phyloP scores from a whole-genome alignment of 805 yeast species.

The Phaffomyces thermotolerans region DNA sequence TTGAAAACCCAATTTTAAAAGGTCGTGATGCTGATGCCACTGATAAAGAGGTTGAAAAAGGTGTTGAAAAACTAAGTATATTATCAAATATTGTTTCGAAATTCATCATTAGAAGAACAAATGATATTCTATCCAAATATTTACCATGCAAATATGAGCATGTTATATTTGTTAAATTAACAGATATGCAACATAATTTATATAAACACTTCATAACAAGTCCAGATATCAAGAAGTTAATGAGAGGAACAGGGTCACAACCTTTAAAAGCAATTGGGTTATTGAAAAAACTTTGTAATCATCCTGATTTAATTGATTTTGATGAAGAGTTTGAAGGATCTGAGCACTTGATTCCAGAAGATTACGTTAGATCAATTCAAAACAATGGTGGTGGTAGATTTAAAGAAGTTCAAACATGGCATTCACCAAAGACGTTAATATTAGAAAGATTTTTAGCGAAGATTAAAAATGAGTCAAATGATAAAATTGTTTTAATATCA shows the following conservation, averaged over 20 bases:
- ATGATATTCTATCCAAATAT: conserved; percentile 89
- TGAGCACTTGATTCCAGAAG: conserved; percentile 62
- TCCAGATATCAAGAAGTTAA: conserved; percentile 61
- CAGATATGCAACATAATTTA: conserved; percentile 66
- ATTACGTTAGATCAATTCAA: conserved; percentile 41
- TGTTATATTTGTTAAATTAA: conserved; percentile 83
- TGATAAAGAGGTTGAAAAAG: conserved; percentile 64
- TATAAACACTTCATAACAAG: conserved; percentile 73
- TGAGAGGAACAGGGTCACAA: conserved; percentile 68
- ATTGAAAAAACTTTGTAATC: conserved; percentile 86
- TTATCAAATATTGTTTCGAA: conserved; percentile 72
- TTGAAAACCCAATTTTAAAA: conserved; percentile 68
- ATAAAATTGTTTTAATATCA: conserved; percentile 89
- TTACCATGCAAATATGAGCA: conserved; percentile 95
- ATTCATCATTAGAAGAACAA: conserved; percentile 90
- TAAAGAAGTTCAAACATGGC: conserved; percentile 69
- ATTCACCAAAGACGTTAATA: conserved; percentile 81
- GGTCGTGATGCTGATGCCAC: conserved; percentile 89
- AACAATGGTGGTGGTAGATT: conserved; percentile 43
- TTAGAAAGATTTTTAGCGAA: conserved; percentile 77
- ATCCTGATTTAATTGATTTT: conserved; percentile 77
- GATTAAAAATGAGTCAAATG: conserved; percentile 76
- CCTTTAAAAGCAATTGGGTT: conserved; percentile 86
- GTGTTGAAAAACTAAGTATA: conserved; percentile 63
- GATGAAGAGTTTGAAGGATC: conserved; percentile 74